phyloP scores from a whole-genome alignment of 176 grass and related monocot species.

The Bothriochloa decipiens region DNA sequence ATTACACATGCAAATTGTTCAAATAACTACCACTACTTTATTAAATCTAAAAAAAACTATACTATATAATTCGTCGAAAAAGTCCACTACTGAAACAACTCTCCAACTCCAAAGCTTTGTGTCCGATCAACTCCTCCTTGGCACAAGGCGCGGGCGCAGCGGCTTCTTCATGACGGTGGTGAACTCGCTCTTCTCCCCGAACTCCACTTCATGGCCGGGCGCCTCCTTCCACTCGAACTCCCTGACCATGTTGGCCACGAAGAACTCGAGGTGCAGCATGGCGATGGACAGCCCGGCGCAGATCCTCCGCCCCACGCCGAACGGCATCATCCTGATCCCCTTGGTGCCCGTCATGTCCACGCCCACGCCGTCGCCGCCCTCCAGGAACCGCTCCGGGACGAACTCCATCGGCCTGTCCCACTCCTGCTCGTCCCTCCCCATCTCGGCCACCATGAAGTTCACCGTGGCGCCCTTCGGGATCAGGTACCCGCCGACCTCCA shows the following conservation, averaged over 20 bases:
- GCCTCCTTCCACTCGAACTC: conserved; percentile 66
- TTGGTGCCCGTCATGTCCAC: conserved; percentile 62
- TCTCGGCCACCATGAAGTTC: conserved; percentile 55
- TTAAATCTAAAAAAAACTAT: background rate
- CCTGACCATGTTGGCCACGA: conserved; percentile 59
- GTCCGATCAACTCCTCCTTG: conserved; percentile 9
- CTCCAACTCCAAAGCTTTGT: background rate
- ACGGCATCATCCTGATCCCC: conserved; percentile 71
- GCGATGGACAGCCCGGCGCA: conserved; percentile 50
- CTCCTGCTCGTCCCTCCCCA: conserved; percentile 38
- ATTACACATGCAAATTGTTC: background rate
- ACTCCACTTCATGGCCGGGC: conserved; percentile 49
- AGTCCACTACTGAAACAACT: background rate
- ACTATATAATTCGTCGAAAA: background rate
- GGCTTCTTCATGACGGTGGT: conserved; percentile 59
- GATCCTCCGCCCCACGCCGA: conserved; percentile 38
- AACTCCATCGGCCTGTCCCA: conserved; percentile 57
- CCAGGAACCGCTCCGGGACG: conserved; percentile 57
- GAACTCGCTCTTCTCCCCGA: conserved; percentile 57
- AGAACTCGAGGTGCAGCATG: conserved; percentile 70
- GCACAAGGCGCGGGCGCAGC: conserved; percentile 45
- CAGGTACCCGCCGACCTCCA: conserved; percentile 45
- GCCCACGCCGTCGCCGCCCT: conserved; percentile 37
- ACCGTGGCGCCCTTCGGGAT: conserved; percentile 61
- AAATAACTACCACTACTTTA: background rate